Evolutionary conservation across 1,284 basidiomycete species (phyloP), one percentile per base, ranked within the genome.

Genomic region (Trichosporon asahii): DNA sequence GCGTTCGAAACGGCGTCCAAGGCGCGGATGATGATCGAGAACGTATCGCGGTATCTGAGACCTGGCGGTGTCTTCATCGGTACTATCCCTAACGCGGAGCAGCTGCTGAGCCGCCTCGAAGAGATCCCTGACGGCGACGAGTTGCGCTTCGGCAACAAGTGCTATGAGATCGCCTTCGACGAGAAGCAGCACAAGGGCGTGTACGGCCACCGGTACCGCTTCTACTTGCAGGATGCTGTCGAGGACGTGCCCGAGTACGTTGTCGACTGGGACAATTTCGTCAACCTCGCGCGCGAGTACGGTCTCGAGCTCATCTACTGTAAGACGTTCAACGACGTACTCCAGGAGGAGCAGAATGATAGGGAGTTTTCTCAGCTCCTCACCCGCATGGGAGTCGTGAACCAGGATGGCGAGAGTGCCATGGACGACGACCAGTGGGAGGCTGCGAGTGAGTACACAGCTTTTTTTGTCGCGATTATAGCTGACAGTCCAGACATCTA

Each of bases 191-290:
- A 88, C 70, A 85, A 87, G 66, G 89, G 90, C 8, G 76, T 89
- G 14, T 96, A 91, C 78, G 97, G 97, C 3, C 92, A 98, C 82
- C 89, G 91, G 70, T 99, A 99, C 80, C 90, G 88, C 80, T 99
- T 99, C 86, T 98, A 89, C 85, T 88, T 99, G 35, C 85, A 89
- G 78, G 97, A 99, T 78, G 97, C 97, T 0, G 95, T 99, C 3
- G 94, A 94, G 76, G 90, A 98, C 78, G 95, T 98, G 33, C 95
- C 95, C 2, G 97, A 99, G 81, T 99, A 96, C 78, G 87, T 99
- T 64, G 96, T 99, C 9, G 88, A 90, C 68, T 99, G 96, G 95
- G 90, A 94, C 40, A 90, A 90, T 75, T 98, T 99, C 79, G 90
- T 91, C 61, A 84, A 88, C 72, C 85, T 98, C 76, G 96, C 96